Evolutionary conservation across 2,329 filamentous ascomycete species (phyloP).

Genomic region (Stagonosporopsis rhizophila): DNA sequence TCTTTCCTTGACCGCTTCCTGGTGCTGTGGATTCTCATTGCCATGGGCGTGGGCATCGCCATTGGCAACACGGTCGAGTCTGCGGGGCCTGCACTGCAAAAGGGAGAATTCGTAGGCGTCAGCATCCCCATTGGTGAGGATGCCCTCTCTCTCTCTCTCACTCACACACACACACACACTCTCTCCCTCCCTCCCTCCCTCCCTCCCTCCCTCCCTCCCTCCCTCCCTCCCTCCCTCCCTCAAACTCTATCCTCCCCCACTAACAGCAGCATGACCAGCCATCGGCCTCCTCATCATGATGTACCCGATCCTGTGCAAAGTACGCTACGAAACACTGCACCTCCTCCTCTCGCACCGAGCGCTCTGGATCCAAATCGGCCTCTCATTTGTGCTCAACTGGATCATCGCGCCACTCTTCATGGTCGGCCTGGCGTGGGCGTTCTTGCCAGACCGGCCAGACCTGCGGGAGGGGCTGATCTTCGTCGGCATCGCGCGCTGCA

Average conservation of each 20-base stretch:
- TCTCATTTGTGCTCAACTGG: conserved; percentile 83
- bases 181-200: too few species aligned
- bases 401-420: conserved; percentile 82
- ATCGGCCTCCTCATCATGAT: conserved; percentile 88
- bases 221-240: too few species aligned
- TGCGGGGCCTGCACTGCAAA: conserved; percentile 68
- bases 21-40: conserved; percentile 73
- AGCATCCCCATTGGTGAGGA: conserved; percentile 69
- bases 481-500: conserved; percentile 84
- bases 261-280: conserved; percentile 55
- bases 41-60: conserved; percentile 77
- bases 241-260: too few species aligned
- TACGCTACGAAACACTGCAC: conserved; percentile 78
- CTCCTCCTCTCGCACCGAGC: conserved; percentile 65
- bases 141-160: too few species aligned
- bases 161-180: too few species aligned
- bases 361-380: conserved; percentile 80
- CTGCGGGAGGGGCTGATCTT: conserved; percentile 74
- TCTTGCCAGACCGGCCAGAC: conserved; percentile 53
- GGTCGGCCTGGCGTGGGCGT: conserved; percentile 73
- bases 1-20: conserved; percentile 56
- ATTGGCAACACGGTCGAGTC: conserved; percentile 76
- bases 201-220: too few species aligned
- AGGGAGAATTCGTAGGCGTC: conserved; percentile 75
- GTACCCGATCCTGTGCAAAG: conserved; percentile 91